phyloP scores from a whole-genome alignment of 2,329 filamentous ascomycete genomes.

The Venturia aucupariae region DNA sequence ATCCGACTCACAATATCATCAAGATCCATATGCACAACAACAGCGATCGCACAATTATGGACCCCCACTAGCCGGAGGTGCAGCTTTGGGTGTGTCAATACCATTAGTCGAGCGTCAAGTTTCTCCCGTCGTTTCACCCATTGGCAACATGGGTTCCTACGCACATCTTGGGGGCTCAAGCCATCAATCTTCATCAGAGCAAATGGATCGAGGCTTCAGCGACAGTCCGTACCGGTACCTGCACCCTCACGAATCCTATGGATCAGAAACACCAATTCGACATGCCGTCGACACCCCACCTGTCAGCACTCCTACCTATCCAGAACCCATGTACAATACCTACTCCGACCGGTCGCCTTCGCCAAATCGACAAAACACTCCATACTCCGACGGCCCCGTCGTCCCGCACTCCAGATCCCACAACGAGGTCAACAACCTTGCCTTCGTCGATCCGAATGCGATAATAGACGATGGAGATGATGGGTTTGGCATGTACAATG shows the following conservation, averaged over 20 bases:
- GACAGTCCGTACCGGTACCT: neutral
- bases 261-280: slow-evolving; percentile 8
- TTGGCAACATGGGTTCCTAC: slow-evolving; percentile 6
- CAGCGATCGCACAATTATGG: neutral
- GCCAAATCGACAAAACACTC: neutral
- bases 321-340: slow-evolving; percentile 3
- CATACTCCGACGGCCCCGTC: neutral
- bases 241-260: slow-evolving; percentile 8
- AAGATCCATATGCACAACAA: slow-evolving; percentile 20
- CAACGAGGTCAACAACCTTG: slow-evolving; percentile 46
- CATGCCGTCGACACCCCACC: slow-evolving; percentile 4
- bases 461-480: slow-evolving; percentile 87
- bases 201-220: slow-evolving; percentile 2
- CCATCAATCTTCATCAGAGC: neutral
- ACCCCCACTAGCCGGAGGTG: neutral
- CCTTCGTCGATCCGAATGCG: slow-evolving; percentile 61
- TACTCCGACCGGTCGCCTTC: slow-evolving; percentile 7
- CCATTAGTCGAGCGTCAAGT: neutral
- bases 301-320: slow-evolving; percentile 4
- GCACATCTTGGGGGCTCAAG: neutral
- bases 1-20: slow-evolving; percentile 45
- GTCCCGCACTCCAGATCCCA: slow-evolving; percentile 22
- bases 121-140: neutral
- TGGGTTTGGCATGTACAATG: slow-evolving; percentile 49
- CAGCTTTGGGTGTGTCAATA: neutral